These are phyloP conservation scores for Stagonosporopsis tanaceti DNA, from an alignment of 2,329 filamentous ascomycete species.

Conservation along the genomic window DNA sequence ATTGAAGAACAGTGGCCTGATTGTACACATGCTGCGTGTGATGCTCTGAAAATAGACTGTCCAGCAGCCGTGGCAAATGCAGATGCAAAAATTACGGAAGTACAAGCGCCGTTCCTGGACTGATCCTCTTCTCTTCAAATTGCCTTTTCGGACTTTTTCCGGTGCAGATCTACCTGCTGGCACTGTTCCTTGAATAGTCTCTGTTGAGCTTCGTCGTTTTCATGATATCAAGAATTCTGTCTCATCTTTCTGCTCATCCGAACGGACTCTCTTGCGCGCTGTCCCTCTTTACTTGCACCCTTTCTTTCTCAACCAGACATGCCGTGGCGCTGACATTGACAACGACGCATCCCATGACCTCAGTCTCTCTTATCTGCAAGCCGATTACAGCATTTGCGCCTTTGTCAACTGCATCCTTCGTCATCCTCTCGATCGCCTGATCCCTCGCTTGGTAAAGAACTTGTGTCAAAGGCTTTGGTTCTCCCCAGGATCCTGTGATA, in stretches of 20 bases:
- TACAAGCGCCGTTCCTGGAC: background rate
- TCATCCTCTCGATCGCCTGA: conserved; percentile 45
- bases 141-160: background rate
- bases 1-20: background rate
- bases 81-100: background rate
- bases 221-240: background rate
- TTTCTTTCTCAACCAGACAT: conserved; percentile 40
- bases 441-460: conserved; percentile 45
- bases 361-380: conserved; percentile 42
- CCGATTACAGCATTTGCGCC: conserved; percentile 46
- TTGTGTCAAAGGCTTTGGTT: conserved; percentile 42
- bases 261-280: conserved; percentile 34
- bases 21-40: background rate
- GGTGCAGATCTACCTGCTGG: background rate
- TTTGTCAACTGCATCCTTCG: conserved; percentile 41
- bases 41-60: background rate
- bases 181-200: background rate
- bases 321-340: conserved; percentile 46
- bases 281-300: conserved; percentile 25
- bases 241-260: background rate
- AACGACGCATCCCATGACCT: conserved; percentile 45
- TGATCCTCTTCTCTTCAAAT: background rate
- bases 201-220: background rate
- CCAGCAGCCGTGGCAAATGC: background rate
- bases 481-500: conserved; percentile 36